These are phyloP conservation scores for Nephromyces sp. DNA, from an alignment of 169 alveolate species.

Conservation along the genomic window DNA sequence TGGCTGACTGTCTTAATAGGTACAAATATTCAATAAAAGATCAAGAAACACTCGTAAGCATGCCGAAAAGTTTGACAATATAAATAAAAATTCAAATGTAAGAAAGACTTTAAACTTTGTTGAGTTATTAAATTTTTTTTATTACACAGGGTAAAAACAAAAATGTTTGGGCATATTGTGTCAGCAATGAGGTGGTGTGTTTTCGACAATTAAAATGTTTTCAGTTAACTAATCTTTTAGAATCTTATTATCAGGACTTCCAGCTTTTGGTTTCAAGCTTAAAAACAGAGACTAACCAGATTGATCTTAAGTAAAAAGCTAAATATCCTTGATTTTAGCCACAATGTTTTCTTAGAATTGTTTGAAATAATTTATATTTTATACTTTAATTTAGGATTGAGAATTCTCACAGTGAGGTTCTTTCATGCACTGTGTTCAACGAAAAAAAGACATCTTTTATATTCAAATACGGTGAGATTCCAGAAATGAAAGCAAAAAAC, in stretches of 20 bases:
- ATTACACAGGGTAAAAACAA: too few relatives aligned
- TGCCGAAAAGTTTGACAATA: too few relatives aligned
- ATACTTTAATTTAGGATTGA: constrained; percentile 33
- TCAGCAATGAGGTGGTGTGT: neutral
- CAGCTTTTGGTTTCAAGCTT: neutral
- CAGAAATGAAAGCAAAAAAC: neutral
- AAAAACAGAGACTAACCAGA: neutral
- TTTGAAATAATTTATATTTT: neutral
- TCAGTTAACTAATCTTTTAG: neutral
- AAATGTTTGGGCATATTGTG: neutral
- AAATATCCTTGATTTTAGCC: too few relatives aligned
- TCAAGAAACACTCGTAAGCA: too few relatives aligned
- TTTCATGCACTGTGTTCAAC: constrained; percentile 40
- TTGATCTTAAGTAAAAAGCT: neutral
- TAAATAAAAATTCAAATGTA: too few relatives aligned
- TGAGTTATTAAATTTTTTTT: too few relatives aligned
- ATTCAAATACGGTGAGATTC: constrained; percentile 37
- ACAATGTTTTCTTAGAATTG: neutral
- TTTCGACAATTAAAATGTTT: neutral
- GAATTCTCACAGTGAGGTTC: constrained; percentile 49
- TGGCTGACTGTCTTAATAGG: too few relatives aligned
- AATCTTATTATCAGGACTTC: neutral
- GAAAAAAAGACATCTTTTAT: constrained; percentile 38
- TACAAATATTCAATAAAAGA: too few relatives aligned
- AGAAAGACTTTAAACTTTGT: too few relatives aligned